Conservation (phyloP, 768 basidiomycete genomes). For the Tephrocybe sp. region DNA sequence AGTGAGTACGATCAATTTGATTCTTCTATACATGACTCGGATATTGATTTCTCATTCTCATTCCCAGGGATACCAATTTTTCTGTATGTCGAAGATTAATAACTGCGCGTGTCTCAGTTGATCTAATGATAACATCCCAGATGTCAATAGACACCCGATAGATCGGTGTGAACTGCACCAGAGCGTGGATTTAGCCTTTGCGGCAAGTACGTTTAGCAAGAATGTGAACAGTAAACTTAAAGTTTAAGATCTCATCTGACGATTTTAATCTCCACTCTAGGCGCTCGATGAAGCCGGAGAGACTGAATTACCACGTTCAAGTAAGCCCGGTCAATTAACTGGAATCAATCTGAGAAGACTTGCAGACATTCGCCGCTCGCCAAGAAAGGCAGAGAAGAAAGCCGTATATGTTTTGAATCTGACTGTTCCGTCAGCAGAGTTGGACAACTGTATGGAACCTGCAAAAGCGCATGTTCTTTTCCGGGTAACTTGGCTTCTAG, state of each 20-base stretch:
- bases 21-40: slow-evolving; percentile 5
- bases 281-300: slow-evolving; percentile 68
- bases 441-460: slow-evolving; percentile 85
- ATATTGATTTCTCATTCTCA: slow-evolving; percentile 13
- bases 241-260: neutral
- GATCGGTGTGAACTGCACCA: slow-evolving; percentile 64
- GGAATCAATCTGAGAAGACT: slow-evolving; percentile 12
- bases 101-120: neutral
- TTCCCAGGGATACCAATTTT: slow-evolving; percentile 73
- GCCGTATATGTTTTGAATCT: slow-evolving; percentile 85
- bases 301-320: slow-evolving; percentile 37
- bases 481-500: slow-evolving; percentile 44
- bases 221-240: slow-evolving; percentile 39
- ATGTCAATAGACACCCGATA: slow-evolving; percentile 77
- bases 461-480: slow-evolving; percentile 66
- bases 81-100: slow-evolving; percentile 55
- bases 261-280: slow-evolving; percentile 29
- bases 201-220: slow-evolving; percentile 69
- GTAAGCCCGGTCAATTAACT: slow-evolving; percentile 26
- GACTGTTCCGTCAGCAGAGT: slow-evolving; percentile 54
- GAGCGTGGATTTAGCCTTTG: slow-evolving; percentile 62
- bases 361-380: slow-evolving; percentile 63
- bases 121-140: slow-evolving; percentile 34
- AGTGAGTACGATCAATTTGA: slow-evolving; percentile 35
- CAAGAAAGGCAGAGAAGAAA: slow-evolving; percentile 74